Evolutionary conservation across 2,329 filamentous ascomycete species (phyloP).

Genomic region (Colletotrichum sp.): DNA sequence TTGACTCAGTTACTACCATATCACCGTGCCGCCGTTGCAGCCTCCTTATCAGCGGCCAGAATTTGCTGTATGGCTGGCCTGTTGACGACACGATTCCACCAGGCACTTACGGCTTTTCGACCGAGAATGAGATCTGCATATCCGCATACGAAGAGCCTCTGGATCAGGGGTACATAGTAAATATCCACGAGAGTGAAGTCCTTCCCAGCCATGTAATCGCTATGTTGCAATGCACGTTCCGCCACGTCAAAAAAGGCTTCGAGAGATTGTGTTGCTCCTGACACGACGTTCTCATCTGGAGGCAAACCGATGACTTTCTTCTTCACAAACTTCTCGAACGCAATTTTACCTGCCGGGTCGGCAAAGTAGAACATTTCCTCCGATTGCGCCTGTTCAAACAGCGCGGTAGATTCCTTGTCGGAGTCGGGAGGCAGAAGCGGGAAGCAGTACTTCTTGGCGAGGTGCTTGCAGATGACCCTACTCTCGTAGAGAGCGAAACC

Average conservation of each 20-base stretch:
- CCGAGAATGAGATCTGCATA: conserved; percentile 39
- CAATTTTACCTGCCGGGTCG: conserved; percentile 45
- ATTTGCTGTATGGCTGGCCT: conserved; percentile 41
- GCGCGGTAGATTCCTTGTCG: conserved; percentile 43
- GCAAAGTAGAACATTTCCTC: conserved; percentile 48
- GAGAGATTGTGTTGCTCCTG: conserved; percentile 39
- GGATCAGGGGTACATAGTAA: conserved; percentile 50
- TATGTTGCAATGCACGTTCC: conserved; percentile 41
- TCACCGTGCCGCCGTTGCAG: conserved; percentile 28
- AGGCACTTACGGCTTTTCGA: conserved; percentile 41
- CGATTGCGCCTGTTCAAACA: conserved; percentile 48
- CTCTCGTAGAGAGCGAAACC: conserved; percentile 52
- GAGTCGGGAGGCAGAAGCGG: conserved; percentile 43
- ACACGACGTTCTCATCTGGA: conserved; percentile 43
- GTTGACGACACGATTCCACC: conserved; percentile 44
- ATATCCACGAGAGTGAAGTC: conserved; percentile 50
- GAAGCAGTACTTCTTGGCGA: conserved; percentile 49
- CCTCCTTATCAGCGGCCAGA: conserved; percentile 39
- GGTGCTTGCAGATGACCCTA: conserved; percentile 52
- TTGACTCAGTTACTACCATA: conserved; percentile 4
- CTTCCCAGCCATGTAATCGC: conserved; percentile 49
- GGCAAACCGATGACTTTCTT: conserved; percentile 43
- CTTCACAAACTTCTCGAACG: conserved; percentile 52
- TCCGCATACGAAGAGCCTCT: conserved; percentile 45
- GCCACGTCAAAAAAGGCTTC: conserved; percentile 48